Evolutionary conservation across 345 rosid species (phyloP), one percentile per base, ranked within the genome.

Genomic region (Melaleuca quinquenervia): DNA sequence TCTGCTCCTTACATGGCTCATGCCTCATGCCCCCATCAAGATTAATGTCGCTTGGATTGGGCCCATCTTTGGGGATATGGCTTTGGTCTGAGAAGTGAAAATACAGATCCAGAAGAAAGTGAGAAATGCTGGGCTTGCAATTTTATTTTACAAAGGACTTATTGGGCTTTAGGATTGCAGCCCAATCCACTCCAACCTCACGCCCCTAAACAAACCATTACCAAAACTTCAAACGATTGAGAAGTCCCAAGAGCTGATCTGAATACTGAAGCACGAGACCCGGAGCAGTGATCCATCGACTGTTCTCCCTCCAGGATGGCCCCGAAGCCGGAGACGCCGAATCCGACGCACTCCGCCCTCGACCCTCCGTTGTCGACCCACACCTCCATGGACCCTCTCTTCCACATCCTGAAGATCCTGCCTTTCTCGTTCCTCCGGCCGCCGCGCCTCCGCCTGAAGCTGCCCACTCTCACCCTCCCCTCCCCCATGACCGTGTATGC

Each of bases 391-490:
- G 99, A 95, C 84, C 99, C 99, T 27, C 29, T 95, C 74, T 93
- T 94, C 90, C 95, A 94, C 89, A 83, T 91, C 84, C 89, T 95
- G 83, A 91, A 88, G 44, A 52, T 93, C 87, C 36, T 94, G 54
- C 98, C 99, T 0, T 96, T 70, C 94, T 90, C 95, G 45, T 83
- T 96, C 88, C 93, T 96, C 91, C 94, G 94, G 8, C 96, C 93
- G 2, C 99, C 96, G 14, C 94, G 97, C 53, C 99, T 96, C 89
- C 98, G 99, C 88, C 96, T 96, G 80, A 95, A 95, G 90, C 89
- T 96, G 78, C 98, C 98, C 3, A 90, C 98, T 20, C 85, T 96
- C 88, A 90, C 95, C 6, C 98, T 97, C 64, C 99, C 99, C 0
- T 95, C 98, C 1, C 94, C 98, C 0, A 95, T 94, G 99, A 95